These are phyloP conservation scores for Przewalskia tangutica DNA, from an alignment of 257 asterid genomes.

Conservation along the genomic window DNA sequence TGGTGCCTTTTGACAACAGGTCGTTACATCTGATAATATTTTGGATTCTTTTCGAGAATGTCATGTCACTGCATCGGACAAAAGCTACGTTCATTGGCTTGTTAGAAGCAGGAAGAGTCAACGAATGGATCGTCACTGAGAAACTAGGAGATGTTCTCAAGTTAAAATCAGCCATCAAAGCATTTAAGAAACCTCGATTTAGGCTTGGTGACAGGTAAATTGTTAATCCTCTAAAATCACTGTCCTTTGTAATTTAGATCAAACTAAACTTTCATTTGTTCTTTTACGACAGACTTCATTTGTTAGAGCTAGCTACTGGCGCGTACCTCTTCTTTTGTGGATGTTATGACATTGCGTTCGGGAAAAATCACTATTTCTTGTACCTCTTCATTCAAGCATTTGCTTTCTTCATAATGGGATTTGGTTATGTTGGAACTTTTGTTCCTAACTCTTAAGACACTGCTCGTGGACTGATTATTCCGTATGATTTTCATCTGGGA, in stretches of 20 bases:
- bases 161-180: conserved; percentile 24
- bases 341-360: conserved; percentile 55
- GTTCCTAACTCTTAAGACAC: conserved; percentile 35
- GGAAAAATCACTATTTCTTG: conserved; percentile 44
- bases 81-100: conserved; percentile 57
- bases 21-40: conserved; percentile 52
- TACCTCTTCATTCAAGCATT: conserved; percentile 56
- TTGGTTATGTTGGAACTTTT: conserved; percentile 68
- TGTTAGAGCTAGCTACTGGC: conserved; percentile 52
- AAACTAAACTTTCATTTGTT: neutral
- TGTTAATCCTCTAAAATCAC: neutral
- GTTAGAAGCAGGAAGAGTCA: conserved; percentile 42
- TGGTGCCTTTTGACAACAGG: conserved; percentile 14
- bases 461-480: neutral
- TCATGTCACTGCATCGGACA: conserved; percentile 64
- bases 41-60: conserved; percentile 78
- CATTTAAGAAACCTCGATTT: conserved; percentile 17
- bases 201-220: conserved; percentile 36
- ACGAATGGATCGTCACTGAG: conserved; percentile 84
- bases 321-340: conserved; percentile 68
- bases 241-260: neutral
- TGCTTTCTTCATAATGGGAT: conserved; percentile 65
- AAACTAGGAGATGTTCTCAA: conserved; percentile 54
- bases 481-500: neutral
- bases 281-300: conserved; percentile 34